These are phyloP conservation scores for Aspergillus alliaceus DNA, from an alignment of 2,329 filamentous ascomycete genomes.

Conservation along the genomic window DNA sequence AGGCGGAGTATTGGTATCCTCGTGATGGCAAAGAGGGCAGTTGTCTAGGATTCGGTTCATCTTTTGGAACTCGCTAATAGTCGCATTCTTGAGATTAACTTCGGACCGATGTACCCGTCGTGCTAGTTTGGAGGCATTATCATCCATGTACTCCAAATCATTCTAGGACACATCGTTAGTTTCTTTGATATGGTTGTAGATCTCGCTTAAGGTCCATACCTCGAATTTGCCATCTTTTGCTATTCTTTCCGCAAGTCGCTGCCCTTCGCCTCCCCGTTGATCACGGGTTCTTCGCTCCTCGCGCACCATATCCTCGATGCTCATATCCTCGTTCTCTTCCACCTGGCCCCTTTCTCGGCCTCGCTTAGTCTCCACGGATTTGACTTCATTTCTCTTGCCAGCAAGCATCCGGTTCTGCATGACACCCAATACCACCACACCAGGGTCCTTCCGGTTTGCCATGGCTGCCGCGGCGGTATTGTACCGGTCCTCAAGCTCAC, in stretches of 20 bases:
- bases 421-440: slow-evolving; percentile 76
- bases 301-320: slow-evolving; percentile 92
- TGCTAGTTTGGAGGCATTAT: slow-evolving; percentile 88
- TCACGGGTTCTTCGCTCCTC: slow-evolving; percentile 85
- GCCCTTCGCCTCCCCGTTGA: slow-evolving; percentile 74
- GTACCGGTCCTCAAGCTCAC: slow-evolving; percentile 79
- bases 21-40: slow-evolving; percentile 90
- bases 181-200: slow-evolving; percentile 3
- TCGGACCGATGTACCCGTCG: slow-evolving; percentile 85
- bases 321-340: slow-evolving; percentile 93
- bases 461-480: slow-evolving; percentile 69
- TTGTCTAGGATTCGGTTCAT: slow-evolving; percentile 81
- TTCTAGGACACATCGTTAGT: slow-evolving; percentile 48
- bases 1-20: slow-evolving; percentile 75
- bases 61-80: slow-evolving; percentile 85
- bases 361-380: slow-evolving; percentile 73
- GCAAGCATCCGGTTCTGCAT: slow-evolving; percentile 91
- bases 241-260: slow-evolving; percentile 85
- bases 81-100: slow-evolving; percentile 80
- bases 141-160: slow-evolving; percentile 95
- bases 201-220: slow-evolving; percentile 37
- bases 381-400: slow-evolving; percentile 72
- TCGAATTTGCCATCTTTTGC: slow-evolving; percentile 90
- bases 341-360: slow-evolving; percentile 82
- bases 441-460: slow-evolving; percentile 57